Conservation (phyloP, 1,284 basidiomycete species). For the Cryptococcus sp. region DNA sequence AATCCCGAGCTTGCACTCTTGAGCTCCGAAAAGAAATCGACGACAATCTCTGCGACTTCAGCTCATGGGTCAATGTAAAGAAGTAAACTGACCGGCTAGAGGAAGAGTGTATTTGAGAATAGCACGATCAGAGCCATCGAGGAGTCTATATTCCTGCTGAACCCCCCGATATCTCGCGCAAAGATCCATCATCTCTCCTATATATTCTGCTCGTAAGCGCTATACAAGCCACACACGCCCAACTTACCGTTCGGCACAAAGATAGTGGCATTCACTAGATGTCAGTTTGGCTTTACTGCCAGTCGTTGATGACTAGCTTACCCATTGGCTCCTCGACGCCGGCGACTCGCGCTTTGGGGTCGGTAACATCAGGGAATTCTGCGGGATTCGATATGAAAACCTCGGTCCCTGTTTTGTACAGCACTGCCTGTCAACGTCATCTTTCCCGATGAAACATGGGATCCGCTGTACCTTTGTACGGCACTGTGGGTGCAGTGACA, state of each 20-base stretch:
- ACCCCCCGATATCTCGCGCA: slow-evolving; percentile 75
- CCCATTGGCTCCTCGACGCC: slow-evolving; percentile 77
- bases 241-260: slow-evolving; percentile 77
- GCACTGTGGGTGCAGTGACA: slow-evolving; percentile 88
- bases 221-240: background rate
- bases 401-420: slow-evolving; percentile 65
- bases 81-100: slow-evolving; percentile 45
- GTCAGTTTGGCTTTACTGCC: slow-evolving; percentile 15
- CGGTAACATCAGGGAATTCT: slow-evolving; percentile 78
- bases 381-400: slow-evolving; percentile 78
- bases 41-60: slow-evolving; percentile 67
- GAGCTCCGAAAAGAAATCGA: slow-evolving; percentile 86
- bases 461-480: slow-evolving; percentile 67
- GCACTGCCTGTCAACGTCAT: slow-evolving; percentile 52
- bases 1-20: slow-evolving; percentile 82
- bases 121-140: slow-evolving; percentile 62
- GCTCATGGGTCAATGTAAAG: background rate
- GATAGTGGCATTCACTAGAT: slow-evolving; percentile 72
- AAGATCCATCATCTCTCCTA: slow-evolving; percentile 88
- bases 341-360: slow-evolving; percentile 60
- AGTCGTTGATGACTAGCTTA: slow-evolving; percentile 23
- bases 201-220: slow-evolving; percentile 57
- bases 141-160: slow-evolving; percentile 69
- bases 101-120: slow-evolving; percentile 79
- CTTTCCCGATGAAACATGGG: background rate